Percentiles rank a stretch among this genome's conserved stretches.
Conservation (phyloP, 1,139 yeast species). For the Martiniozyma asiatica region DNA sequence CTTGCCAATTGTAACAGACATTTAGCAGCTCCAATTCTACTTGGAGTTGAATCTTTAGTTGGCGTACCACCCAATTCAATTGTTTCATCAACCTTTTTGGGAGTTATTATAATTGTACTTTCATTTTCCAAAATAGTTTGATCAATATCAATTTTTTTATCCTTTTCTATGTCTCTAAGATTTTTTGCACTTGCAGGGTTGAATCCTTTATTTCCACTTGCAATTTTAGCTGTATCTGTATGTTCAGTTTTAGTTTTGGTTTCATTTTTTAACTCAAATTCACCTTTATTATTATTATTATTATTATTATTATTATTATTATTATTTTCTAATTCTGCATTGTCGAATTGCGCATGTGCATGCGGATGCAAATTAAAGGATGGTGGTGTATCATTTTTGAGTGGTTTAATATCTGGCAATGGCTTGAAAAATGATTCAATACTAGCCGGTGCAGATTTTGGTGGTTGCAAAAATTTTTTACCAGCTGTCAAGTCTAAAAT, state of each 20-base stretch:
- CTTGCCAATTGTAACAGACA: slow-evolving; percentile 31
- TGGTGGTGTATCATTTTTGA: slow-evolving; percentile 16
- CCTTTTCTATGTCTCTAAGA: too few species aligned
- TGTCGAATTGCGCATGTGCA: slow-evolving; percentile 6
- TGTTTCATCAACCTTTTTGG: neutral
- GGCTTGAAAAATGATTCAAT: slow-evolving; percentile 3
- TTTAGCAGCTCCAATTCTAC: slow-evolving; percentile 37
- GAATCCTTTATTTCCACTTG: too few species aligned
- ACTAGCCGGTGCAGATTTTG: slow-evolving; percentile 7
- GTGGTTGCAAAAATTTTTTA: neutral
- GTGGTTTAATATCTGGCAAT: neutral
- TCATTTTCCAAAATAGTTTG: neutral
- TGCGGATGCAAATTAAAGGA: slow-evolving; percentile 15
- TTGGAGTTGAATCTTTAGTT: too few species aligned
- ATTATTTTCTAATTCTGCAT: too few species aligned
- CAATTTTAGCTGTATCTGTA: too few species aligned
- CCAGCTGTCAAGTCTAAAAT: slow-evolving; percentile 4
- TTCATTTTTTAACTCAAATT: too few species aligned
- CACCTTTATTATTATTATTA: too few species aligned
- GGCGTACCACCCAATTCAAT: too few species aligned
- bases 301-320: slow-evolving; percentile 3
- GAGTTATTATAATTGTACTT: neutral
- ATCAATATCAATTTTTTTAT: too few species aligned
- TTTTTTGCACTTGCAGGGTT: too few species aligned
- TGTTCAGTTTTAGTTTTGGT: too few species aligned